Base-by-base conservation (phyloP, 2,329 filamentous ascomycete species). In the Venturia carpophila region DNA sequence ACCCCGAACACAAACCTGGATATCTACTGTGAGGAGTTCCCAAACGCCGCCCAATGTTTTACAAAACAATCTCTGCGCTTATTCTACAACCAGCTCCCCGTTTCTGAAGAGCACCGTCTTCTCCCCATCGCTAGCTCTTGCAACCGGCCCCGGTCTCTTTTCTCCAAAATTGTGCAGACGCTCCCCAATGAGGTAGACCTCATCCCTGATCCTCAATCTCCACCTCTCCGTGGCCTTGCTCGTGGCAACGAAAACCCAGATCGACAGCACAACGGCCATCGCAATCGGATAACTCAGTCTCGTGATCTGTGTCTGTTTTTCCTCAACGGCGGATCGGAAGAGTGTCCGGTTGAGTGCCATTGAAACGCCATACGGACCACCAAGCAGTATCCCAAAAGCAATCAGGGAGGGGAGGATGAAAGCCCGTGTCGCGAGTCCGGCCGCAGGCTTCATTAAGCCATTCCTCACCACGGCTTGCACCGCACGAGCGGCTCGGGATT, bases 151-250 rank as follows among this genome's bases (percentile, higher is more conserved):
- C 6, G 60, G 60, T 61, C 68, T 75, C 69, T 70, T 78, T 73
- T 89, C 87, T 2, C 91, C 90, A 76, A 97, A 96, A 75, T 99
- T 99, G 78, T 99, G 95, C 71, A 99, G 77, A 67, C 92, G 80
- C 78, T 99, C 93, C 1, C 94, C 94, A 72, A 97, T 94, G 56
- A 99, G 79, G 74, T 99, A 99, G 0, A 96, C 92, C 76, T 99
- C 95, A 74, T 99, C 95, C 47, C 91, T 82, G 60, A 99, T 91
- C 66, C 88, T 85, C 66, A 87, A 82, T 70, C 90, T 86, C 92
- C 93, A 97, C 24, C 85, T 79, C 60, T 84, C 83, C 63, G 94
- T 83, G 63, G 91, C 83, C 58, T 82, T 77, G 1, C 78, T 72
- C 65, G 80, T 76, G 34, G 77, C 76, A 37, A 70, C 74, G n/a